Evolutionary conservation across 305 asterid genomes (phyloP), one percentile per base, ranked within the genome.

Genomic region (Euphrasia arctica): DNA sequence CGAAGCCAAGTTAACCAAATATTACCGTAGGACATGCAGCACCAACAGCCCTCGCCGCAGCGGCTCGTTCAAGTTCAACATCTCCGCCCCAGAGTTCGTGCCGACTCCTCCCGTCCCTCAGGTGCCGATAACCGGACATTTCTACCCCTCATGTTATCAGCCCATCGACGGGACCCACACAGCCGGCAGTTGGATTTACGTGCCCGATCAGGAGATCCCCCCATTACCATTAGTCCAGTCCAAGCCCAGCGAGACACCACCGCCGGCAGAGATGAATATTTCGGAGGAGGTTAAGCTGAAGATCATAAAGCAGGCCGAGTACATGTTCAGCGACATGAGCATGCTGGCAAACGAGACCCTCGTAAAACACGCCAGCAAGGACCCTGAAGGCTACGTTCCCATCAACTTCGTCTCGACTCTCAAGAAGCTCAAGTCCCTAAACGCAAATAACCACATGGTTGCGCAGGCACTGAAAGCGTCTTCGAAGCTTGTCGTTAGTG

Each of bases 401-500:
- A 79, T 94, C 8, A 78, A 88, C 61, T 81, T 83, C 51, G 88
- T 94, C 28, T 77, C 99, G n/a, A 84, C 91, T 7, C 80, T 90
- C 5, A 93, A 90, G 96, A 90, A 90, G 74, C 90, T 94, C 70
- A 94, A 88, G 70, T 90, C 99, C 70, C 90, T 90, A 58, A 83
- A 81, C 29, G 82, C 81, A 15, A 85, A 62, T 25, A 89, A 94
- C 62, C 85, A 81, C 28, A 76, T 83, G 80, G 87, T 85, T 64
- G 95, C 95, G 13, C 89, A 88, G 68, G 91, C 96, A 66, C 97
- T 93, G 56, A 79, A 69, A 1, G 83, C 88, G 70, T 94, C 99
- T 51, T 22, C 87, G 50, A 88, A 88, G 58, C 80, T 94, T 88
- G 99, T 93, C 54, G 14, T 76, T 34, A 73, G 80, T 84, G 72